Evolutionary conservation across 2,329 filamentous ascomycete species (phyloP), one percentile per base, ranked within the genome.

Genomic region (Cladosporium phlei): DNA sequence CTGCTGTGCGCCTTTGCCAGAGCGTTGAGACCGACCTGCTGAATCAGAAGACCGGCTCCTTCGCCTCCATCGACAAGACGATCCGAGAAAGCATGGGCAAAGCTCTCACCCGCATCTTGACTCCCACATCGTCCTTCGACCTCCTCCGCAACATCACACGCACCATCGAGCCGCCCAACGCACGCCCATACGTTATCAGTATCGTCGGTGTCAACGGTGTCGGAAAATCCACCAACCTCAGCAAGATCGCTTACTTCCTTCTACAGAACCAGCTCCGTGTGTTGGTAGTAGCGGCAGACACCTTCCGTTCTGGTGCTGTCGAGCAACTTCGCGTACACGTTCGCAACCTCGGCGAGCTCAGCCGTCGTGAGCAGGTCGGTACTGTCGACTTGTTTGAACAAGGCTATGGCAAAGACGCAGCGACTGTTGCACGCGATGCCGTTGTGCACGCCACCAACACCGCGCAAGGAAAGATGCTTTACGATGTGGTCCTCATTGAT

Each of bases 151-250:
- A 95, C 65, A 97, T 98, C 57, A 83, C 91, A 62, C 78, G 83
- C 34, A 80, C 85, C 22, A 80, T 94, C 52, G 84, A 82, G 5
- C 74, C 56, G 1, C 59, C 67, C 10, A 58, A 79, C 9, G 83
- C 87, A 1, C 84, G 93, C 3, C 93, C 93, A 33, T 98, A 97
- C 64, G 91, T 97, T 60, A 94, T 98, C 64, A 96, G 89, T 48
- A 95, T 98, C 52, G 93, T 98, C 33, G 93, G 93, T 52, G 93
- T 98, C 64, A 98, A 98, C 66, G 93, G 93, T 45, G 93, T 98
- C 28, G 93, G 93, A 62, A 98, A 98, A 72, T 96, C 90, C 12
- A 98, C 93, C 43, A 97, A 96, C 64, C 76, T 98, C 28, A 91
- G 88, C 67, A 98, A 98, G 69, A 95, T 98, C 56, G 95, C 90